A percentile compares a stretch with the other conserved stretches of the same genome.
These are phyloP conservation scores for Vachellia collinsii DNA, from an alignment of 306 rosid genomes.

Conservation along the genomic window DNA sequence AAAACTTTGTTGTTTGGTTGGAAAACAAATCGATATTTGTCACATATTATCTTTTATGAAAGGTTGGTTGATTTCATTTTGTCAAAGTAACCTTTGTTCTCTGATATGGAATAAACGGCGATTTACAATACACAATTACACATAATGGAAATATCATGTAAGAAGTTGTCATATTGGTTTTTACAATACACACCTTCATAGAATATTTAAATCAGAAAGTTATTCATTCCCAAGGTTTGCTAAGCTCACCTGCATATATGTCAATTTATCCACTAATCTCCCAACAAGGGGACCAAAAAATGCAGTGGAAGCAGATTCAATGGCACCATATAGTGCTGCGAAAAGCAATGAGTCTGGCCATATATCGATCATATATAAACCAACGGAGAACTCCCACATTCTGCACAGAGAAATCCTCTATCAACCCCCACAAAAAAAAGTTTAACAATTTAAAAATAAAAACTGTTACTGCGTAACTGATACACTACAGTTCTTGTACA, in stretches of 20 bases:
- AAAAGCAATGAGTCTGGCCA: constrained; percentile 89
- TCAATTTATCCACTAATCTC: constrained; percentile 66
- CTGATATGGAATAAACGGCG: not conserved
- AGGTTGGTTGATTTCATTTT: not conserved
- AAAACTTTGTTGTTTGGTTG: too few relatives aligned
- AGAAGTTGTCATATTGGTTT: not conserved
- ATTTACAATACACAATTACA: not conserved
- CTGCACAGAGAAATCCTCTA: constrained; percentile 41
- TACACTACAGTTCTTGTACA: not conserved
- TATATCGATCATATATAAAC: constrained; percentile 80
- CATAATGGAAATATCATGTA: not conserved
- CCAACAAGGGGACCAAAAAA: constrained; percentile 84
- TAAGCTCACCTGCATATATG: constrained; percentile 63
- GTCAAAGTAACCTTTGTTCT: not conserved
- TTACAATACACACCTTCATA: not conserved
- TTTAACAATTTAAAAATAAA: not conserved
- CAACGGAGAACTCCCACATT: constrained; percentile 99
- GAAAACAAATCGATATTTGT: not conserved
- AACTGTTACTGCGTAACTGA: not conserved
- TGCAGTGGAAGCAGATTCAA: constrained; percentile 83
- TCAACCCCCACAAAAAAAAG: constrained; percentile 4
- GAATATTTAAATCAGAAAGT: not conserved
- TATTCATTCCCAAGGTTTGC: not conserved
- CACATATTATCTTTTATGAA: not conserved
- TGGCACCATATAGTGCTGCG: constrained; percentile 87